phyloP scores from a whole-genome alignment of 2,329 filamentous ascomycete species.

The Diaporthe capsici region DNA sequence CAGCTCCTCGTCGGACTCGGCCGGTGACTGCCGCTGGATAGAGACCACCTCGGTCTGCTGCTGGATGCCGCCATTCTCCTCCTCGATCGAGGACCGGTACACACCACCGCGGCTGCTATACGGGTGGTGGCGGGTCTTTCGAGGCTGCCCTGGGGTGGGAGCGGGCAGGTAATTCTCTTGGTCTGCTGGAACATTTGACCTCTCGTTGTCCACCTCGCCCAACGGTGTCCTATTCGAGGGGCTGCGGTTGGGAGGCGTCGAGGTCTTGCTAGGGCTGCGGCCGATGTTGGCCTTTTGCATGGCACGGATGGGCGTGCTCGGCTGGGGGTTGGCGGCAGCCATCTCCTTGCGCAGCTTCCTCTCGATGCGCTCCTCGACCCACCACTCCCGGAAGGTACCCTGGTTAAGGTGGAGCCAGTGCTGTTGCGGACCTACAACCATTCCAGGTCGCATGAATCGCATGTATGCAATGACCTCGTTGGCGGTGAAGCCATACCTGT shows the following conservation, averaged over 20 bases:
- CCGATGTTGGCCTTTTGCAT: conserved; percentile 70
- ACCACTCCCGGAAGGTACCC: conserved; percentile 98
- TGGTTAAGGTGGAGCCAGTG: conserved; percentile 99
- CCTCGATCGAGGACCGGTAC: conserved; percentile 58
- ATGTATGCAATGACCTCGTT: conserved; percentile 98
- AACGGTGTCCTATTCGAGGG: conserved; percentile 85
- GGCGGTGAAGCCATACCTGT: conserved; percentile 95
- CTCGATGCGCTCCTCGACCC: conserved; percentile 89
- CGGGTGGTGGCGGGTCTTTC: conserved; percentile 87
- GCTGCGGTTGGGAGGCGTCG: conserved; percentile 87
- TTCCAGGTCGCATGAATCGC: conserved; percentile 98
- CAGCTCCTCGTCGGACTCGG: conserved; percentile 86
- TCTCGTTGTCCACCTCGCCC: conserved; percentile 92
- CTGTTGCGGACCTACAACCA: conserved; percentile 98
- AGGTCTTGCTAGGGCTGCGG: conserved; percentile 77
- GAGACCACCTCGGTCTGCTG: conserved; percentile 73
- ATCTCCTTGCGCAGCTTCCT: conserved; percentile 74
- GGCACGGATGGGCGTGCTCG: conserved; percentile 72
- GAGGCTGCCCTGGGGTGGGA: conserved; percentile 94
- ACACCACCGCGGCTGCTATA: conserved; percentile 71
- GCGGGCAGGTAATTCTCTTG: conserved; percentile 94
- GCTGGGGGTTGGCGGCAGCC: conserved; percentile 58
- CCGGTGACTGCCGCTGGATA: conserved; percentile 71
- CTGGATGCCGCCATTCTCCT: conserved; percentile 66
- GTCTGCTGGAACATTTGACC: conserved; percentile 71